Conservation (phyloP, 441 rosid genomes). For the Bocquillonia castaneifolia region DNA sequence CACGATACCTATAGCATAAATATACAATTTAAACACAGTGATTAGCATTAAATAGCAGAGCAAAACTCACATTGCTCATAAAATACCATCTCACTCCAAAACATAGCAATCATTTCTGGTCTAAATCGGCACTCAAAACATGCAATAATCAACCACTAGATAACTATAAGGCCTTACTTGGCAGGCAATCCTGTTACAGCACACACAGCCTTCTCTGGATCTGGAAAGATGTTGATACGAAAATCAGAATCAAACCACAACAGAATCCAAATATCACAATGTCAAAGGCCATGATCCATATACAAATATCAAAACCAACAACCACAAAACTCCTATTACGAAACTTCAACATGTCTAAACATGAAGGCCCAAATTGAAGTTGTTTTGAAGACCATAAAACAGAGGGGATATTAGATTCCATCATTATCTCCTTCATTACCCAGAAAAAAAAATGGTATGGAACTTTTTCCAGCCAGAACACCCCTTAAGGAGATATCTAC, state of each 20-base stretch:
- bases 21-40: slow-evolving; percentile 15
- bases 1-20: slow-evolving; percentile 59
- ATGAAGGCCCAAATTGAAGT: neutral
- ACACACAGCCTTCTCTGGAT: slow-evolving; percentile 75
- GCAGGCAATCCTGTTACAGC: slow-evolving; percentile 93
- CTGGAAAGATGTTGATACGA: slow-evolving; percentile 37
- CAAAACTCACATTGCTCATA: neutral
- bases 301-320: neutral
- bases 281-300: neutral
- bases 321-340: neutral
- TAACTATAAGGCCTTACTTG: slow-evolving; percentile 52
- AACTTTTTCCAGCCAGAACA: too few relatives aligned
- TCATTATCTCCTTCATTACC: neutral
- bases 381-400: neutral
- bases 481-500: too few relatives aligned
- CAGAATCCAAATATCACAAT: neutral
- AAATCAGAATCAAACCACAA: slow-evolving; percentile 16
- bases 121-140: slow-evolving; percentile 13
- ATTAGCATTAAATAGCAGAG: neutral
- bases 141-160: slow-evolving; percentile 8
- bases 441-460: neutral
- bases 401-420: neutral
- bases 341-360: neutral
- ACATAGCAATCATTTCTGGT: neutral
- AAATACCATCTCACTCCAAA: slow-evolving; percentile 11